These are phyloP conservation scores for Escovopsis sp. DNA, from an alignment of 2,329 filamentous ascomycete genomes.

Conservation along the genomic window DNA sequence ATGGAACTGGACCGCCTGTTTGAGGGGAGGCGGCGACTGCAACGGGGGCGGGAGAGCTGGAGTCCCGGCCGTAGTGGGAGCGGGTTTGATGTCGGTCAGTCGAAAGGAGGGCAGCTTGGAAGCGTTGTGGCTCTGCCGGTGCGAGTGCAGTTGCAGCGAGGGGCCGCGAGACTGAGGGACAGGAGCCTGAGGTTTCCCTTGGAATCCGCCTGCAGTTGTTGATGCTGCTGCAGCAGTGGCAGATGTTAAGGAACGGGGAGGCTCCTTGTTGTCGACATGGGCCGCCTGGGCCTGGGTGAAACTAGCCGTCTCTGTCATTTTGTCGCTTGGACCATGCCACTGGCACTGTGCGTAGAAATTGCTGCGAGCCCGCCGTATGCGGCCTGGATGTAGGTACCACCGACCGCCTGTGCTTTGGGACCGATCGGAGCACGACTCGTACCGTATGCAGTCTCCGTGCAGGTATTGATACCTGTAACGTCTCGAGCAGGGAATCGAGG, in stretches of 20 bases:
- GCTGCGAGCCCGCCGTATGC: neutral
- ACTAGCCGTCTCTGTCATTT: conserved; percentile 8
- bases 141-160: conserved; percentile 22
- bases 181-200: neutral
- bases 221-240: no score
- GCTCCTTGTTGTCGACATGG: neutral
- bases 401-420: neutral
- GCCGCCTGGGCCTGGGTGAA: conserved; percentile 4
- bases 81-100: conserved; percentile 29
- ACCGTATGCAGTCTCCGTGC: no score
- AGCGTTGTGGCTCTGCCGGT: conserved; percentile 38
- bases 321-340: conserved; percentile 1
- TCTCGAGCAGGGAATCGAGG: no score
- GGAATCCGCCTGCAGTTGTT: conserved; percentile 5
- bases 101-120: conserved; percentile 42
- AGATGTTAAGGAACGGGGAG: no score
- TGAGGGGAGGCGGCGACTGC: neutral
- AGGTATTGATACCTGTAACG: no score
- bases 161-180: conserved; percentile 2
- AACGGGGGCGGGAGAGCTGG: neutral
- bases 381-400: neutral
- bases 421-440: neutral
- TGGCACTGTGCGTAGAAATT: neutral
- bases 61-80: conserved; percentile 4
- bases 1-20: neutral